Conservation (phyloP, 345 rosid genomes). For the Cochlearia excelsa region DNA sequence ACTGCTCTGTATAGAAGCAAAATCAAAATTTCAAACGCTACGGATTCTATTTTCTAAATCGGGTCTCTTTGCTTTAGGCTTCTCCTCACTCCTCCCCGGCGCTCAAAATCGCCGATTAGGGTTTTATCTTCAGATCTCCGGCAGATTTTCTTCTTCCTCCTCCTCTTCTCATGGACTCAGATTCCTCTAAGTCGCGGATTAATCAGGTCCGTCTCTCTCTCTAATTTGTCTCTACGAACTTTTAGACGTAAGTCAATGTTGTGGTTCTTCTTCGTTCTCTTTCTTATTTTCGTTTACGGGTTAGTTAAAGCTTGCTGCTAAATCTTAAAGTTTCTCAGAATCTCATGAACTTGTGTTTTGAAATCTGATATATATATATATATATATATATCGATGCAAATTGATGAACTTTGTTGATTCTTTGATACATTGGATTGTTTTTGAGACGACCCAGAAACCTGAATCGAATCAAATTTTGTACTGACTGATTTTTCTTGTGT, state of each 20-base stretch:
- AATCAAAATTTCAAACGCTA: conserved; percentile 33
- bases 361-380: conserved; percentile 1
- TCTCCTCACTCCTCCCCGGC: conserved; percentile 19
- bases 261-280: conserved; percentile 5
- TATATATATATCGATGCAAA: conserved; percentile 4
- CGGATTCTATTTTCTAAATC: conserved; percentile 22
- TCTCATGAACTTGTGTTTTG: background rate
- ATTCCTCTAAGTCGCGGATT: conserved; percentile 53
- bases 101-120: conserved; percentile 30
- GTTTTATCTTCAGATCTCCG: conserved; percentile 34
- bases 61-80: background rate
- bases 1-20: conserved; percentile 8
- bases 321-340: conserved; percentile 15
- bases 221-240: conserved; percentile 6
- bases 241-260: background rate
- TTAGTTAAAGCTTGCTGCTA: conserved; percentile 11
- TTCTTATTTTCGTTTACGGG: background rate
- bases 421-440: conserved; percentile 7
- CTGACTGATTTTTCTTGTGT: conserved; percentile 18
- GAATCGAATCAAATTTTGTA: conserved; percentile 10
- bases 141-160: conserved; percentile 23
- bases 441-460: conserved; percentile 14
- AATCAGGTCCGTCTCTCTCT: conserved; percentile 52
- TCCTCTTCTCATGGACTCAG: conserved; percentile 56
- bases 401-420: conserved; percentile 12